Evolutionary conservation across 2,329 filamentous ascomycete species (phyloP).

Genomic region (Ceratocystis colombiana): DNA sequence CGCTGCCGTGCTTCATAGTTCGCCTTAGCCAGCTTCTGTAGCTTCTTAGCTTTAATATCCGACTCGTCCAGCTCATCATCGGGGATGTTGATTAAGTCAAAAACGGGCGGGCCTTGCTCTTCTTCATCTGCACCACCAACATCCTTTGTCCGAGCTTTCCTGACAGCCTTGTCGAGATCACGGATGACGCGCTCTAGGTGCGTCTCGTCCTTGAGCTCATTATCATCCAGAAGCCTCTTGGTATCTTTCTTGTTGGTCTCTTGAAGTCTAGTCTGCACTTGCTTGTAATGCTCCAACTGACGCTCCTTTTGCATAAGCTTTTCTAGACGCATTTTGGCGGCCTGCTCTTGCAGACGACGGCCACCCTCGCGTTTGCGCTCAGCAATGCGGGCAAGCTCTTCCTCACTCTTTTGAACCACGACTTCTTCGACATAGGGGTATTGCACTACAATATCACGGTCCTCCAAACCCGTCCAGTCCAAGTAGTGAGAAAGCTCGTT

Average conservation of each 20-base stretch:
- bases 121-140: conserved; percentile 67
- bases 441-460: conserved; percentile 79
- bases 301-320: conserved; percentile 93
- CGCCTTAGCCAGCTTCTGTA: conserved; percentile 85
- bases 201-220: conserved; percentile 84
- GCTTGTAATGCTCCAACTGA: conserved; percentile 86
- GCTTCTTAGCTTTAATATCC: conserved; percentile 79
- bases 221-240: conserved; percentile 72
- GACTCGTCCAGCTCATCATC: conserved; percentile 92
- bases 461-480: conserved; percentile 86
- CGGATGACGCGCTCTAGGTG: conserved; percentile 75
- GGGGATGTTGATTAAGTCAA: conserved; percentile 76
- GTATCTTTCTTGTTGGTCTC: conserved; percentile 85
- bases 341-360: conserved; percentile 82
- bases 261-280: conserved; percentile 61
- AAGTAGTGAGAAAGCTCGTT: conserved; percentile 64
- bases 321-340: conserved; percentile 92
- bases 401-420: conserved; percentile 81
- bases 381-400: conserved; percentile 79
- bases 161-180: conserved; percentile 83
- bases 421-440: conserved; percentile 91
- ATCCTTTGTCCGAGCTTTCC: conserved; percentile 85
- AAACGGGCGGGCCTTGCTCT: conserved; percentile 71
- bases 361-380: conserved; percentile 95
- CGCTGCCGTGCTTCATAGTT: conserved; percentile 86